Base-by-base conservation (phyloP, 2,329 filamentous ascomycete genomes). In the Hirsutella thompsonii region DNA sequence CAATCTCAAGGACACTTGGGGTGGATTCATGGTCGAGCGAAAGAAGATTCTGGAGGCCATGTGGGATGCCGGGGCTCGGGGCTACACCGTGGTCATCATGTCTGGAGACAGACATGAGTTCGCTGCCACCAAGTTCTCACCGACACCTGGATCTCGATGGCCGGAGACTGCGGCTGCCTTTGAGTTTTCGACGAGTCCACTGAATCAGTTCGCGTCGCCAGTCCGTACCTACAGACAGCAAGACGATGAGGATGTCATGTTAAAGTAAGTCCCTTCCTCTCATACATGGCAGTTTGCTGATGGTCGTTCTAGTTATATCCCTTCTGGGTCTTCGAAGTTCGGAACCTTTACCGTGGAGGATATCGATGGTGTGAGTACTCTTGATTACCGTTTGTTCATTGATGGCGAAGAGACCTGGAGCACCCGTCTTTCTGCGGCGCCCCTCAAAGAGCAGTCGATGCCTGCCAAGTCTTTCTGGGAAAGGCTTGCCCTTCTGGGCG, bases 91-190 rank as follows among this genome's bases (percentile, higher is more conserved):
- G 8, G 72, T 94, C 3, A 69, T 96, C 11, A 68, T 98, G 10
- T 92, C 83, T 14, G 92, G 92, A 1, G 92, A 98, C 55, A 72
- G 92, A n/a, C 92, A 98, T 56, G 92, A 98, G 59, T 96, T 96
- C 58, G 92, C 85, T 2, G 89, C 90, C 0, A 96, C 90, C 0
- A 79, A 81, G 38, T 82, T 83, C 63, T 81, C 70, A 14, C 79
- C 72, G n/a, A 76, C 69, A 46, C 67, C 50, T 40, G 70, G 65
- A 47, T 75, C 76, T 38, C 74, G 60, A 40, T 86, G 81, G 80
- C 69, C 76, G 0, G 63, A 76, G 38, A 70, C 62, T 34, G 74
- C 77, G 2, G 71, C 80, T 0, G 83, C 93, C 0, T 82, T 94
- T 52, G 92, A 98, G 59, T 96, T 95, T 60, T 92, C 85, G 20